Percentiles rank a stretch among this genome's conserved stretches.
These are phyloP conservation scores for Fagopyrum tataricum DNA, from an alignment of 148 eudicot species.

Conservation along the genomic window DNA sequence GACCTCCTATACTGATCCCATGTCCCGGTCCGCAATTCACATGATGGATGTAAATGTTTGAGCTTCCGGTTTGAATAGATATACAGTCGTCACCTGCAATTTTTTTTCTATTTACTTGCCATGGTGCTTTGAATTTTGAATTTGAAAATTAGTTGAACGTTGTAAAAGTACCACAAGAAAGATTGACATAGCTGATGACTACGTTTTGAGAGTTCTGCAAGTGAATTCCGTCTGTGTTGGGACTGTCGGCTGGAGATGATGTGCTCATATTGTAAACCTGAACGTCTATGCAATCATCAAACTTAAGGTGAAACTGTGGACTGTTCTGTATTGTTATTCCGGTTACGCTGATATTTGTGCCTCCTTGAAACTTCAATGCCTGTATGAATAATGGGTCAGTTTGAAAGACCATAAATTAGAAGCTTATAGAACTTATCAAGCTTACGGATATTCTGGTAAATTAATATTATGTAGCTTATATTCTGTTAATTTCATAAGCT, in stretches of 20 bases:
- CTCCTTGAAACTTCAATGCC: conserved; percentile 81
- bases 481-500: no score
- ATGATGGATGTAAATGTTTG: conserved; percentile 64
- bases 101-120: neutral
- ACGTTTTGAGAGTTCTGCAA: conserved; percentile 71
- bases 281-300: conserved; percentile 66
- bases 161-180: conserved; percentile 60
- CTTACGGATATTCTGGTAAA: no score
- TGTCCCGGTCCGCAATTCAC: conserved; percentile 97
- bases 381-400: no score
- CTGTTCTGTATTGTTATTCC: conserved; percentile 90
- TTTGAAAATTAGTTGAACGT: neutral
- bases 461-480: no score
- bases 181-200: conserved; percentile 53
- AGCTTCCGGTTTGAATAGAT: conserved; percentile 86
- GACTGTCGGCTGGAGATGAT: conserved; percentile 85
- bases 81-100: conserved; percentile 88
- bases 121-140: neutral
- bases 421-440: no score
- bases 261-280: conserved; percentile 44
- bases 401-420: no score
- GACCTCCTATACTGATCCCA: conserved; percentile 94
- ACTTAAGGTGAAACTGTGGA: conserved; percentile 79
- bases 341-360: conserved; percentile 68
- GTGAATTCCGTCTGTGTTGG: conserved; percentile 96